Percentiles rank a stretch among this genome's conserved stretches.
Evolutionary conservation across 495 filamentous ascomycete genomes (phyloP).

Genomic region (Neurospora sp.): DNA sequence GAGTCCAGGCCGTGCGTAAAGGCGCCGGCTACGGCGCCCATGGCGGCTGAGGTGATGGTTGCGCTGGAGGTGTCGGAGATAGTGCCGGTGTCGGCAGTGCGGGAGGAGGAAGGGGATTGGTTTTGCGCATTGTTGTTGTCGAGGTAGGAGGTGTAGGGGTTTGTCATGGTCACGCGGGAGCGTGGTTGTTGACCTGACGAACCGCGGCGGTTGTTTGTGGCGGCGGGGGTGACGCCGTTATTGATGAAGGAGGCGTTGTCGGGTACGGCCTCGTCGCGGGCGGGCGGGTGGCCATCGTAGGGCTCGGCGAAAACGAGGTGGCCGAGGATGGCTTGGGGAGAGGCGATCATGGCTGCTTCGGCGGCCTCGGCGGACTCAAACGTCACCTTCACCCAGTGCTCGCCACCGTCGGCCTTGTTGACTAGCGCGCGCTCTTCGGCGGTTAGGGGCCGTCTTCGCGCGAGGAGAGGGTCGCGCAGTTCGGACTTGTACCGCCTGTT

Average conservation of each 20-base stretch:
- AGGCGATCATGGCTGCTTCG: slow-evolving; percentile 61
- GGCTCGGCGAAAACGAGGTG: slow-evolving; percentile 68
- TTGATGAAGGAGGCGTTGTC: slow-evolving; percentile 9
- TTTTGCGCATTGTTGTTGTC: slow-evolving; percentile 8
- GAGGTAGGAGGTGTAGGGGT: slow-evolving; percentile 16
- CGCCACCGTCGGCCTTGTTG: slow-evolving; percentile 63
- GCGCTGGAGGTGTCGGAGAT: slow-evolving; percentile 41
- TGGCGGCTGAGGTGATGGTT: slow-evolving; percentile 41
- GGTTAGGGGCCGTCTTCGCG: slow-evolving; percentile 48
- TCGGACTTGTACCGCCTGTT: slow-evolving; percentile 46
- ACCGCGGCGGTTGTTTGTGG: neutral
- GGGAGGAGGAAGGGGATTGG: slow-evolving; percentile 34
- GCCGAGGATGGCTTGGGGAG: slow-evolving; percentile 67
- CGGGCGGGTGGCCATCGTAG: slow-evolving; percentile 61
- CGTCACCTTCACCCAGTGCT: slow-evolving; percentile 88
- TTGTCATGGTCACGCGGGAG: slow-evolving; percentile 1
- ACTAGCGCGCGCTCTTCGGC: slow-evolving; percentile 62
- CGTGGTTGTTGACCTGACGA: slow-evolving; percentile 5
- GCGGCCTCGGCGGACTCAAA: slow-evolving; percentile 76
- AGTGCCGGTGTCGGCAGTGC: slow-evolving; percentile 39
- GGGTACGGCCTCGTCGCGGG: slow-evolving; percentile 51
- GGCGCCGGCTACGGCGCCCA: slow-evolving; percentile 15
- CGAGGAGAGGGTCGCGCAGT: slow-evolving; percentile 55
- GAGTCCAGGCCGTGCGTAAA: slow-evolving; percentile 3
- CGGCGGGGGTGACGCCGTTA: neutral